These are phyloP conservation scores for Arthroderma uncinatum DNA, from an alignment of 2,329 filamentous ascomycete genomes.

Conservation along the genomic window DNA sequence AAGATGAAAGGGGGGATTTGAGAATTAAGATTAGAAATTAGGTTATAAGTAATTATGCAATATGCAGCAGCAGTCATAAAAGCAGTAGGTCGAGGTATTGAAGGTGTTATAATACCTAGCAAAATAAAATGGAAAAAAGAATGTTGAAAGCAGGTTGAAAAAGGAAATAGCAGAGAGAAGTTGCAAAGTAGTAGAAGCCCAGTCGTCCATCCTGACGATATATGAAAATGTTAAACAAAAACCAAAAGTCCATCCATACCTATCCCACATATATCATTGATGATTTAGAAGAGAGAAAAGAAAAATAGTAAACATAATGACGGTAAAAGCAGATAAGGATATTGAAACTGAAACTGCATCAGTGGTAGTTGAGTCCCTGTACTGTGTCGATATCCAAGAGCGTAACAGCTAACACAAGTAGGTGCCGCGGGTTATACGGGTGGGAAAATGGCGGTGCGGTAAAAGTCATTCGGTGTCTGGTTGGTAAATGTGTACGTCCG, in stretches of 20 bases:
- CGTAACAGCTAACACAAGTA: not conserved
- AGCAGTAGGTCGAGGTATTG: not conserved
- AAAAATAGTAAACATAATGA: not conserved
- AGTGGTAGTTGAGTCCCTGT: not conserved
- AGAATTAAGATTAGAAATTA: slow-evolving; percentile 7
- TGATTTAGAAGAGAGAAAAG: not conserved
- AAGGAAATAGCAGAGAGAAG: not conserved
- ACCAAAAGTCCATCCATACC: not conserved
- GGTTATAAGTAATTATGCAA: slow-evolving; percentile 1
- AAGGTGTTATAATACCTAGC: not conserved
- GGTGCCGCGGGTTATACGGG: not conserved
- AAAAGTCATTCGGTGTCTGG: slow-evolving; percentile 31
- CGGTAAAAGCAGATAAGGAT: too few relatives aligned
- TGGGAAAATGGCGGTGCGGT: slow-evolving; percentile 4
- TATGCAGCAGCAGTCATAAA: not conserved
- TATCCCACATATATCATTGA: slow-evolving; percentile 1
- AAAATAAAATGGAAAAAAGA: not conserved
- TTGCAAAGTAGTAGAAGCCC: not conserved
- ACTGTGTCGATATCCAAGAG: not conserved
- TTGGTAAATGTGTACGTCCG: slow-evolving; percentile 37
- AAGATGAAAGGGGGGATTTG: not conserved
- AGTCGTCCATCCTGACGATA: not conserved
- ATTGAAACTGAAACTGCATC: not conserved
- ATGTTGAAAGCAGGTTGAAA: not conserved
- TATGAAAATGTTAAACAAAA: not conserved